phyloP scores from a whole-genome alignment of 305 asterid genomes.

The Solanum aculeatissimum region DNA sequence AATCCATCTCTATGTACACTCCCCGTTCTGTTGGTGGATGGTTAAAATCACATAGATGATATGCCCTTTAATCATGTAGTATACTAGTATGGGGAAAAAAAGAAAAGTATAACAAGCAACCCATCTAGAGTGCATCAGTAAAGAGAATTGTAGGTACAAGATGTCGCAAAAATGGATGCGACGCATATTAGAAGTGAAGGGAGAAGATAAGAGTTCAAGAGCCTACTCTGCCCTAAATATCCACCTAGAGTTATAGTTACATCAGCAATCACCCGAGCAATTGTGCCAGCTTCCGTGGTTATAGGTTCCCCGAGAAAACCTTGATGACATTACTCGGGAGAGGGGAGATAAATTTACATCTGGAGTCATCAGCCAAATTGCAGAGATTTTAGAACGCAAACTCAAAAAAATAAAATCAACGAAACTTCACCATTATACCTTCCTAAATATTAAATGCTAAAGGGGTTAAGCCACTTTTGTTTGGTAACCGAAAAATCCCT shows the following conservation, averaged over 20 bases:
- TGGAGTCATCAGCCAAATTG: conserved; percentile 1
- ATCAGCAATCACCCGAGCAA: conserved; percentile 95
- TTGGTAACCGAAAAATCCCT: neutral
- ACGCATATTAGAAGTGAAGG: conserved; percentile 90
- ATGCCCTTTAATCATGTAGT: neutral
- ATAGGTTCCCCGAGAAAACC: conserved; percentile 95
- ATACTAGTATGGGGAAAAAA: neutral
- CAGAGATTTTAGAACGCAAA: neutral
- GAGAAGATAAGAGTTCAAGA: conserved; percentile 61
- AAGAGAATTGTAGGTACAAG: conserved; percentile 74
- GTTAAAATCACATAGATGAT: neutral
- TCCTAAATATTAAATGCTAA: neutral
- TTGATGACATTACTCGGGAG: conserved; percentile 94
- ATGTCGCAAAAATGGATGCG: conserved; percentile 67
- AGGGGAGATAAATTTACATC: conserved; percentile 88
- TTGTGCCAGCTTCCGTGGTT: conserved; percentile 98
- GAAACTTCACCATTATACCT: no score
- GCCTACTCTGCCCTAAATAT: conserved; percentile 48
- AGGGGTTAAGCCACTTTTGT: neutral
- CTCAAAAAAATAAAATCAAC: no score
- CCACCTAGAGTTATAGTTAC: conserved; percentile 85
- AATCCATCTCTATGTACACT: neutral
- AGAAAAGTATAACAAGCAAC: neutral
- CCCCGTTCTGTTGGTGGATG: neutral
- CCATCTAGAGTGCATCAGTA: conserved; percentile 22